Evolutionary conservation across 225 moss, liverwort and hornwort species (phyloP), one percentile per base, ranked within the genome.

Genomic region (Anthoceros angustus): DNA sequence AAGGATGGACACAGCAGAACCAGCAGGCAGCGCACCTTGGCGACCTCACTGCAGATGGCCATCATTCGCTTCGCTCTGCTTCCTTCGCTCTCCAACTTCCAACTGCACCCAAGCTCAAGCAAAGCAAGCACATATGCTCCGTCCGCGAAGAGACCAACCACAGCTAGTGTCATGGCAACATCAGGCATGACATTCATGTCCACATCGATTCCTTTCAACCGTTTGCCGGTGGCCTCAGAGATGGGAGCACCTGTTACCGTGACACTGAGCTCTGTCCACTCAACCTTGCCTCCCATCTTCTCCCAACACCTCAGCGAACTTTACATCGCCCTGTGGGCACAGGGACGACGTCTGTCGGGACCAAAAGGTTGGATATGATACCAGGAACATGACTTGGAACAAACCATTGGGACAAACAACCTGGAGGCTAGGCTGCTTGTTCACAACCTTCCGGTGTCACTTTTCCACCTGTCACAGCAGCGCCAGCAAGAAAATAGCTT

Each of bases 11-110:
- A 8, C 12, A 39, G 41, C 9, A 23, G 68, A 46, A 12, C 38
- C 7, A 68, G 25, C 48, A 46, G 24, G 26, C 43, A 41, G 23
- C 12, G 45, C 63, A 95, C 91, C 88, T 98, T 98, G 10, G 78
- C 77, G 0, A 92, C 76, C 76, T 98, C 88, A 41, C 85, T 83
- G 39, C 85, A 83, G 73, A 98, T 67, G 39, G 95, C 95, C 40
- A 83, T 79, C 95, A 98, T 92, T 42, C 92, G 86, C 86, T 98
- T n/a, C n/a, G 86, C 86, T 98, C 92, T 10, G 92, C 91, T 80
- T 98, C 95, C 81, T 98, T 98, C 26, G 91, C 92, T 73, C 92
- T 98, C 95, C 92, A 98, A 75, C 88, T 98, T 69, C 88, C 95
- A 40, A 98, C 95, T 95, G 79, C 84, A 70, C 25, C 40, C n/a